phyloP scores from a whole-genome alignment of 176 grass and related monocot species.

The Dendrocalamus sinicus region DNA sequence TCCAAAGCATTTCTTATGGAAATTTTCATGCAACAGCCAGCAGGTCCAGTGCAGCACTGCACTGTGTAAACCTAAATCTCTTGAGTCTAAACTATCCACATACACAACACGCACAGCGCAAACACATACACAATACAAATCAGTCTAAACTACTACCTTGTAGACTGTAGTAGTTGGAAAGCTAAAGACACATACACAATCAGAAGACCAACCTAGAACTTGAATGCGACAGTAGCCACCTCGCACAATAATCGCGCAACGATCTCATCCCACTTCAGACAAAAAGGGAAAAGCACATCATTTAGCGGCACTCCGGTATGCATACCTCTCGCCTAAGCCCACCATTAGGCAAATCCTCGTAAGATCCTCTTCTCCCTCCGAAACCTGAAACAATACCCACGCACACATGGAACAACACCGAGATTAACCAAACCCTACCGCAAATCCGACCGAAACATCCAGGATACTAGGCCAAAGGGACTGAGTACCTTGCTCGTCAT shows the following conservation, averaged over 20 bases:
- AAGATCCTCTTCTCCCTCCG: background rate
- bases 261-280: background rate
- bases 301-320: background rate
- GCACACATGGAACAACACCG: background rate
- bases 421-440: background rate
- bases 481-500: constrained; percentile 41
- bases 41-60: background rate
- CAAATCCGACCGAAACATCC: background rate
- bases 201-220: background rate
- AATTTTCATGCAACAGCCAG: background rate
- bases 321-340: constrained; percentile 52
- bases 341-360: background rate
- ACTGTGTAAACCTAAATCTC: too few species aligned
- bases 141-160: background rate
- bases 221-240: background rate
- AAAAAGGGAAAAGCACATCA: background rate
- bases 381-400: constrained; percentile 26
- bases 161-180: background rate
- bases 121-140: background rate
- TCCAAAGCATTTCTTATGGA: background rate
- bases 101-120: background rate
- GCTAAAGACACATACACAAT: background rate
- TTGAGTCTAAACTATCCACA: background rate
- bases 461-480: background rate
- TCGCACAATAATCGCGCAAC: background rate